These are phyloP conservation scores for Phytophthora citrophthora DNA, from an alignment of 352 stramenopile genomes.

Conservation along the genomic window DNA sequence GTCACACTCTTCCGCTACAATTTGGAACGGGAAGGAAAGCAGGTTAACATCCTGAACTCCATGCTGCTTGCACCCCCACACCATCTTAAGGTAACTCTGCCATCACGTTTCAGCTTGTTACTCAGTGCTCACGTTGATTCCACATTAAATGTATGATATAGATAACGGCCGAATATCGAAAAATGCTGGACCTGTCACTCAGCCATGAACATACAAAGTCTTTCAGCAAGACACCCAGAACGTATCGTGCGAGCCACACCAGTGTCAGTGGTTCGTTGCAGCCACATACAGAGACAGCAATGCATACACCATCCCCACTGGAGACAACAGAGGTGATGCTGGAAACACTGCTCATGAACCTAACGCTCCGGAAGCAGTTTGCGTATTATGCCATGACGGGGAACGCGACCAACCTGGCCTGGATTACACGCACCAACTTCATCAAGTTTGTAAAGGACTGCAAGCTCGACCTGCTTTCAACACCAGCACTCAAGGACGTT, in stretches of 20 bases:
- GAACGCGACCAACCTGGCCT: conserved; percentile 70
- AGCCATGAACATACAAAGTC: conserved; percentile 25
- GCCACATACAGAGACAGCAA: background rate
- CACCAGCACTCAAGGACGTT: conserved; percentile 48
- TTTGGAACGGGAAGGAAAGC: conserved; percentile 56
- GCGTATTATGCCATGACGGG: conserved; percentile 69
- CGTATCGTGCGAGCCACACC: background rate
- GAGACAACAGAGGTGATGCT: conserved; percentile 25
- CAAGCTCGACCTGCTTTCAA: conserved; percentile 42
- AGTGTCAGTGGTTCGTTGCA: background rate
- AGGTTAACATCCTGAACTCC: conserved; percentile 68
- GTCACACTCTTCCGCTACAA: conserved; percentile 56
- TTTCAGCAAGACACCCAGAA: background rate
- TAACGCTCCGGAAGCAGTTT: conserved; percentile 68
- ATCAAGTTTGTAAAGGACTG: conserved; percentile 73
- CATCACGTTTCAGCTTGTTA: background rate
- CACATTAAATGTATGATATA: background rate
- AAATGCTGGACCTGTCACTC: conserved; percentile 51
- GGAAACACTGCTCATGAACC: conserved; percentile 50
- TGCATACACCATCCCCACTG: background rate
- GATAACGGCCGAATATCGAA: conserved; percentile 40
- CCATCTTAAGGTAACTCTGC: conserved; percentile 47
- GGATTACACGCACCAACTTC: conserved; percentile 67
- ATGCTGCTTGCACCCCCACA: conserved; percentile 53
- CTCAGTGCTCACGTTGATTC: background rate